Percentiles rank a stretch among this genome's conserved stretches.
Evolutionary conservation across 2,329 filamentous ascomycete species (phyloP).

Genomic region (Zymoseptoria brevis): DNA sequence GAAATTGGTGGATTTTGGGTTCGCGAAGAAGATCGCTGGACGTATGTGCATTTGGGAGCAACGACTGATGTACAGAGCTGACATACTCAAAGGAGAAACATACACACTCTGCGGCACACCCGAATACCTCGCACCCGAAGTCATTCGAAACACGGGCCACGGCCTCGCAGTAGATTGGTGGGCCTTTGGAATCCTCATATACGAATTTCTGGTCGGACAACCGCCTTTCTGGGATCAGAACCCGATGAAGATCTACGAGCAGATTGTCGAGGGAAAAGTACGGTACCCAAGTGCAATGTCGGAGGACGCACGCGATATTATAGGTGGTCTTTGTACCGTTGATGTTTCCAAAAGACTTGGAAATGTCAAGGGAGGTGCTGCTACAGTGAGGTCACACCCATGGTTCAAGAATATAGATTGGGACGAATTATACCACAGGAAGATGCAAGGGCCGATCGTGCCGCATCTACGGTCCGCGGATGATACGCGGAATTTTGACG

Average conservation of each 20-base stretch:
- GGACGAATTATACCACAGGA: constrained; percentile 61
- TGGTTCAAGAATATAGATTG: constrained; percentile 70
- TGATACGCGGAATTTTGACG: constrained; percentile 73
- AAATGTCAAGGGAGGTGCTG: constrained; percentile 67
- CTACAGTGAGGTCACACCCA: constrained; percentile 63
- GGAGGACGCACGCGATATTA: constrained; percentile 63
- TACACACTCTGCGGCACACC: constrained; percentile 79
- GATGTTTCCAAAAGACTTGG: constrained; percentile 71
- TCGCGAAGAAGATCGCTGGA: constrained; percentile 68
- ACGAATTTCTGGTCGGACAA: constrained; percentile 77
- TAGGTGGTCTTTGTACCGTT: constrained; percentile 67
- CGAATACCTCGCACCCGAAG: constrained; percentile 76
- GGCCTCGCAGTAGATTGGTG: constrained; percentile 76
- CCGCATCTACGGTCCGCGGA: constrained; percentile 65
- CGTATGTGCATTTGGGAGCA: constrained; percentile 30
- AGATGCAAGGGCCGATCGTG: constrained; percentile 61
- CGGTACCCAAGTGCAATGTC: constrained; percentile 64
- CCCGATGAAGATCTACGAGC: constrained; percentile 78
- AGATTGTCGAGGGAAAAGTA: constrained; percentile 70
- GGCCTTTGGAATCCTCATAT: constrained; percentile 76
- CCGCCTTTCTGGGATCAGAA: constrained; percentile 84
- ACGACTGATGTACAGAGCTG: constrained; percentile 8
- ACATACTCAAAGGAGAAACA: constrained; percentile 50
- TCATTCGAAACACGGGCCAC: constrained; percentile 72
- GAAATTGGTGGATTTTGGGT: constrained; percentile 78